phyloP scores from a whole-genome alignment of 73 alveolate genomes.

The Tetrahymena borealis region DNA sequence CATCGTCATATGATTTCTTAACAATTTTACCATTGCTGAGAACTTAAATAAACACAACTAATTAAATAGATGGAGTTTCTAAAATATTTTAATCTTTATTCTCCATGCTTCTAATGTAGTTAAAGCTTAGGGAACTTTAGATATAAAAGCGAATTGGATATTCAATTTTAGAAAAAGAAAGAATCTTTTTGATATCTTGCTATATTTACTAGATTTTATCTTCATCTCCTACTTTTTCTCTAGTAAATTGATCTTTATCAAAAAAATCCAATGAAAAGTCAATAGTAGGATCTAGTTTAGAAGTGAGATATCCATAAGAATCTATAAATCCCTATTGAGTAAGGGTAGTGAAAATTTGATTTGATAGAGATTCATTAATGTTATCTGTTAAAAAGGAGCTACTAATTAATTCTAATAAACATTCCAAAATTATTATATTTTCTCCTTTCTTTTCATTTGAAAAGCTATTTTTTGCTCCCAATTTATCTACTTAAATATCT shows the following conservation, averaged over 20 bases:
- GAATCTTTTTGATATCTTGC: neutral
- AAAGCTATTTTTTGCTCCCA: neutral
- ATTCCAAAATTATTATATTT: no score
- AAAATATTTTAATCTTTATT: neutral
- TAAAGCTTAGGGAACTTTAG: neutral
- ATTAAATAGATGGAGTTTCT: neutral
- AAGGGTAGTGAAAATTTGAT: neutral
- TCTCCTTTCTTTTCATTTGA: neutral
- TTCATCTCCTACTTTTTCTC: neutral
- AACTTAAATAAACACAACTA: neutral
- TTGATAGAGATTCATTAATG: neutral
- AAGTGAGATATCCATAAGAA: neutral
- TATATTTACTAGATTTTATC: neutral
- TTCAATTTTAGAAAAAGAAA: neutral
- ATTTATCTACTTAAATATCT: neutral
- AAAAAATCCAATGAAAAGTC: no score
- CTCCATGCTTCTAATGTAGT: no score
- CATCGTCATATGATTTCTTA: neutral
- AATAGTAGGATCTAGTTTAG: neutral
- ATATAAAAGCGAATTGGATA: neutral
- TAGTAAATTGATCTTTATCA: neutral
- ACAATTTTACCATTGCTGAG: neutral
- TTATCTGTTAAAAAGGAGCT: neutral
- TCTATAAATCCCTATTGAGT: neutral
- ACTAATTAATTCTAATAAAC: neutral